Evolutionary conservation across 345 rosid genomes (phyloP), one percentile per base, ranked within the genome.

Genomic region (Odontarrhena argentea): DNA sequence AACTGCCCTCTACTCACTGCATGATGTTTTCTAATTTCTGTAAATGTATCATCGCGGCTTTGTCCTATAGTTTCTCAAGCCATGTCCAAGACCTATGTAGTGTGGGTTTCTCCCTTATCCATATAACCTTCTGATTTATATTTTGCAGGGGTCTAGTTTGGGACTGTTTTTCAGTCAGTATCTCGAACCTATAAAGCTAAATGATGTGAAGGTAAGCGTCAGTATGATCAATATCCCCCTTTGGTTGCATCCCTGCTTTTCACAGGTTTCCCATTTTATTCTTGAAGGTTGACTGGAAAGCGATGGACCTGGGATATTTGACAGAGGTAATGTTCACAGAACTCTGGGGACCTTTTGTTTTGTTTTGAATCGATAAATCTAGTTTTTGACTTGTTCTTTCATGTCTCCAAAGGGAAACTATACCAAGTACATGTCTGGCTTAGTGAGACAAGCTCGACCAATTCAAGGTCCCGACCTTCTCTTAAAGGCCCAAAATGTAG

Each of bases 141-240:
- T 40, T 30, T 53, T 65, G 61, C 83, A 95, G 99, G 99, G 97
- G 72, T 91, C 97, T 73, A 95, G 97, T 74, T 52, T 95, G 83
- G 99, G 97, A 59, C 96, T 87, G 79, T 95, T 91, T 77, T 95
- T 81, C 83, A 78, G 73, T 61, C 85, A 87, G 53, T 95, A 91
- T 76, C 96, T 95, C 57, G 85, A 79, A 65, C 97, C 99, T 46
- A 95, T 95, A 62, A 95, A 89, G 78, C 78, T 95, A 79, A 95
- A 95, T 76, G 90, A 87, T 70, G 86, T 86, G 63, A 78, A 79
- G 86, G 99, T 91, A 79, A 69, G 65, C 51, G 5, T 34, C 14
- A 18, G 50, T 65, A 68, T 45, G 30, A 42, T 41, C 53, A 60
- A 18, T 51, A 15, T 18, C 57, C 38, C 64, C 51, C 4, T 49